These are phyloP conservation scores for Gossypium lobatum DNA, from an alignment of 441 rosid genomes.

Conservation along the genomic window DNA sequence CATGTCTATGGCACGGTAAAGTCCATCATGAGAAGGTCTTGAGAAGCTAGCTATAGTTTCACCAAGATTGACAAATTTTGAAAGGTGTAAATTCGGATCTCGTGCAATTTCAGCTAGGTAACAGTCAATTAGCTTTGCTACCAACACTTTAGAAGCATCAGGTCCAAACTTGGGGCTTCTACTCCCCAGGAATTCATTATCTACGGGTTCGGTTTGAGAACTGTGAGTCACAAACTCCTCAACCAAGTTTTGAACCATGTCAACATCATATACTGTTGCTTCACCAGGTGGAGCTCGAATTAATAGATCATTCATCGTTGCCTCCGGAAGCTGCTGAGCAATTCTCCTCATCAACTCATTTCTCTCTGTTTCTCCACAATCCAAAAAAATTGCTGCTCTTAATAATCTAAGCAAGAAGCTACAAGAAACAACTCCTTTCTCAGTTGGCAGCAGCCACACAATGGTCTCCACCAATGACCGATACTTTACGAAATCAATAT, in stretches of 20 bases:
- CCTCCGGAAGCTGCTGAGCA: slow-evolving; percentile 58
- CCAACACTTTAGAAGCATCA: slow-evolving; percentile 41
- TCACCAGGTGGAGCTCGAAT: slow-evolving; percentile 43
- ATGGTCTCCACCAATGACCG: slow-evolving; percentile 60
- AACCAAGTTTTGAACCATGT: slow-evolving; percentile 56
- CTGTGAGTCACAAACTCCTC: slow-evolving; percentile 44
- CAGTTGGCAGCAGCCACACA: slow-evolving; percentile 59
- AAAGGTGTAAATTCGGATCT: slow-evolving; percentile 50
- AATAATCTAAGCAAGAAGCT: slow-evolving; percentile 70
- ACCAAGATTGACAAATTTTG: slow-evolving; percentile 53
- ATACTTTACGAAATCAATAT: slow-evolving; percentile 49
- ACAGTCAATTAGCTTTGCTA: slow-evolving; percentile 67
- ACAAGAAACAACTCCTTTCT: slow-evolving; percentile 51
- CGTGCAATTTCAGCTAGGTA: slow-evolving; percentile 79
- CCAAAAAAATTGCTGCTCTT: slow-evolving; percentile 56
- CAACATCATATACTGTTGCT: slow-evolving; percentile 44
- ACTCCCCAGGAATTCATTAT: slow-evolving; percentile 29
- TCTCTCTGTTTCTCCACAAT: slow-evolving; percentile 51
- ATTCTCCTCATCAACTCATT: slow-evolving; percentile 56
- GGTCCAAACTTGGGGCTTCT: slow-evolving; percentile 33
- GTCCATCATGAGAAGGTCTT: slow-evolving; percentile 68
- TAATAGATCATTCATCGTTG: slow-evolving; percentile 54
- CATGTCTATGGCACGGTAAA: slow-evolving; percentile 83
- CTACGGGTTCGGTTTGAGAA: slow-evolving; percentile 18
- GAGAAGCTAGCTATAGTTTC: slow-evolving; percentile 59